Conservation (phyloP, 2,329 filamentous ascomycete genomes). For the Colletotrichum tamarilloi region DNA sequence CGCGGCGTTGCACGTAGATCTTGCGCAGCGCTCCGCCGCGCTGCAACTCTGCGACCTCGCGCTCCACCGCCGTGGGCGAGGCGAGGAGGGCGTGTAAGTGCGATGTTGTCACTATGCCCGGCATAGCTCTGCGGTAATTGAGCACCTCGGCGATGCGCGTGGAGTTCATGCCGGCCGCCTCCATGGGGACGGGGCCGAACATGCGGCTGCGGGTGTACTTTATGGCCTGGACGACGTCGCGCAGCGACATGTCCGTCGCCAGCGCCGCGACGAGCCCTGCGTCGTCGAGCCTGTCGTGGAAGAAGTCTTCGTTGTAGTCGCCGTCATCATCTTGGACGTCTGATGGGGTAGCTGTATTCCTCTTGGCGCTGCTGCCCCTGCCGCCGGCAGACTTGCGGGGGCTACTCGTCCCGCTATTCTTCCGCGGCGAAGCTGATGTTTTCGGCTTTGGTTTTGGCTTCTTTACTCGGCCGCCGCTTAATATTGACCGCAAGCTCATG, state of each 20-base stretch:
- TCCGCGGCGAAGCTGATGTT: conserved; percentile 40
- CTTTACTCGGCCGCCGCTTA: conserved; percentile 49
- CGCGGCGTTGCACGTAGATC: conserved; percentile 71
- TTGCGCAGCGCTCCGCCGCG: conserved; percentile 68
- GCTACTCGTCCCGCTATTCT: conserved; percentile 36
- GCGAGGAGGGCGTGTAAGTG: conserved; percentile 71
- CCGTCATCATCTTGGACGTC: neutral
- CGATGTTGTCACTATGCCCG: conserved; percentile 72
- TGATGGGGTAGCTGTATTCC: conserved; percentile 17
- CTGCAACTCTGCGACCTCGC: conserved; percentile 73
- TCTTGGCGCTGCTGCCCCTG: conserved; percentile 20
- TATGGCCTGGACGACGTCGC: conserved; percentile 74
- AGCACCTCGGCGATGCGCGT: conserved; percentile 72
- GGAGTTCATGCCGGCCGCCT: conserved; percentile 70
- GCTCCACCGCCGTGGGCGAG: conserved; percentile 73
- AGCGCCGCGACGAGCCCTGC: conserved; percentile 66
- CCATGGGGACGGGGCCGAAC: conserved; percentile 72
- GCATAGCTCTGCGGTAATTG: conserved; percentile 67
- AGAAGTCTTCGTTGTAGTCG: conserved; percentile 42
- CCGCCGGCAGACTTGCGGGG: neutral
- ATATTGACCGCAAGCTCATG: conserved; percentile 49
- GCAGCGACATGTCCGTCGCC: conserved; percentile 64
- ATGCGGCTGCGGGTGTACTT: conserved; percentile 69
- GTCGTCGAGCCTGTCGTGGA: conserved; percentile 67
- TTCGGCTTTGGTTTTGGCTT: conserved; percentile 42